Evolutionary conservation across 306 rosid species (phyloP).

Genomic region (Ziziphus jujuba): DNA sequence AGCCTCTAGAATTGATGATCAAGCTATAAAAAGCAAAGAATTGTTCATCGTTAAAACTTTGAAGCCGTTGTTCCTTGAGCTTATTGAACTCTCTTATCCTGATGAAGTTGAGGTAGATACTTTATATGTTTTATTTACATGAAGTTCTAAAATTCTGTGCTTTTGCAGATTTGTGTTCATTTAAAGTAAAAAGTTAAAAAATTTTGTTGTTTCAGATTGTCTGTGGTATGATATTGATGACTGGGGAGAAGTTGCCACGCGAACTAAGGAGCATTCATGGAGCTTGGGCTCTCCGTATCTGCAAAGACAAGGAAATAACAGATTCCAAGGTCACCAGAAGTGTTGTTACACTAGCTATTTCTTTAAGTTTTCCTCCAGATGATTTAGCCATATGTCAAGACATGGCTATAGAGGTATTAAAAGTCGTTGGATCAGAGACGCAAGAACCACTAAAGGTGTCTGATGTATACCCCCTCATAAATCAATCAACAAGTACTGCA

Average conservation of each 20-base stretch:
- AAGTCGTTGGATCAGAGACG: conserved; percentile 36
- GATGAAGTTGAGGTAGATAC: conserved; percentile 37
- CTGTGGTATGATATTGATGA: conserved; percentile 32
- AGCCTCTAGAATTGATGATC: conserved; percentile 30
- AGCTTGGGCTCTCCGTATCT: conserved; percentile 36
- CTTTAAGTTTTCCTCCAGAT: conserved; percentile 36
- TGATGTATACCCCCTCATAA: conserved; percentile 32
- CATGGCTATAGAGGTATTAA: conserved; percentile 32
- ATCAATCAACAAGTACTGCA: conserved; percentile 21
- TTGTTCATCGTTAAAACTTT: conserved; percentile 35
- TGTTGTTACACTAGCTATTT: conserved; percentile 31
- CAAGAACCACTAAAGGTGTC: conserved; percentile 24
- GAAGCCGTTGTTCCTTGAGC: conserved; percentile 37
- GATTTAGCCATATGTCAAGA: conserved; percentile 33
- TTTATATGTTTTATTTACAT: not conserved
- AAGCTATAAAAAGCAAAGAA: conserved; percentile 26
- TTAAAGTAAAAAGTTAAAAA: not conserved
- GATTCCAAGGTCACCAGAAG: conserved; percentile 31
- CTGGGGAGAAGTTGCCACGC: conserved; percentile 30
- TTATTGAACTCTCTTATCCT: conserved; percentile 26
- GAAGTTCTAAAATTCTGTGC: not conserved
- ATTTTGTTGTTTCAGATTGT: conserved; percentile 26
- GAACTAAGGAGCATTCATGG: conserved; percentile 33
- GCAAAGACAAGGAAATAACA: conserved; percentile 29
- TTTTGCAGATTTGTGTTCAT: not conserved